Evolutionary conservation across 768 basidiomycete genomes (phyloP), one percentile per base, ranked within the genome.

Genomic region (Mycena albidolilacea): DNA sequence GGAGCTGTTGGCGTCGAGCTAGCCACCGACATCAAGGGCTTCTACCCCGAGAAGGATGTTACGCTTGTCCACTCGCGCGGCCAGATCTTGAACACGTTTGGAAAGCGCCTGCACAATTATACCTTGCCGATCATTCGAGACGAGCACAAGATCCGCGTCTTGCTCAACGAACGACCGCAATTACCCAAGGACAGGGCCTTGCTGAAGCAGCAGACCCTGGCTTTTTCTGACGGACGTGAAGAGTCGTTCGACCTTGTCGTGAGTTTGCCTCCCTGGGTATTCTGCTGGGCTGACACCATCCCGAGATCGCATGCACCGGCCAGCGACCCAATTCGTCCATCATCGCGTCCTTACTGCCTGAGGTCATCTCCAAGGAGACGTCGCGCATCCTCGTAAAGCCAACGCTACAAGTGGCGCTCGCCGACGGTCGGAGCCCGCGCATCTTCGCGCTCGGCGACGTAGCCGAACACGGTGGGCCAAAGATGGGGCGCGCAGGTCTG

Each of bases 331-430:
- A 61, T 21, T 61, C 59, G 21, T 43, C 59, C 59, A 23, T 61
- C 21, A 0, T 61, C 12, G 21, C 39, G n/a, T 43, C 59, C 39
- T 21, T 61, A 12, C n/a, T 11, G 37, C 59, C 59, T 41, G 21
- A 61, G 7, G 8, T 41, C 10, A 23, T 61, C 59, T 61, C 59
- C 7, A 21, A 61, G 21, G 17, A 43, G 59, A 61, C 59, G 6
- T 61, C 59, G n/a, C 59, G 59, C n/a, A 61, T 61, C 41, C 59
- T 61, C 59, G 59, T 61, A 6, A 61, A 43, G 11, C 59, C 59
- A 12, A 61, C 59, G 21, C 59, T 61, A 5, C 59, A 61, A 61
- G n/a, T 30, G 4, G 30, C 30, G 30, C 30, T 61, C 41, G 6
- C 17, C 39, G 14, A 11, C 54, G 35, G 14, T 11, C 30, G 35